Conservation (phyloP, 352 stramenopile species). For the Peronospora tabacina region DNA sequence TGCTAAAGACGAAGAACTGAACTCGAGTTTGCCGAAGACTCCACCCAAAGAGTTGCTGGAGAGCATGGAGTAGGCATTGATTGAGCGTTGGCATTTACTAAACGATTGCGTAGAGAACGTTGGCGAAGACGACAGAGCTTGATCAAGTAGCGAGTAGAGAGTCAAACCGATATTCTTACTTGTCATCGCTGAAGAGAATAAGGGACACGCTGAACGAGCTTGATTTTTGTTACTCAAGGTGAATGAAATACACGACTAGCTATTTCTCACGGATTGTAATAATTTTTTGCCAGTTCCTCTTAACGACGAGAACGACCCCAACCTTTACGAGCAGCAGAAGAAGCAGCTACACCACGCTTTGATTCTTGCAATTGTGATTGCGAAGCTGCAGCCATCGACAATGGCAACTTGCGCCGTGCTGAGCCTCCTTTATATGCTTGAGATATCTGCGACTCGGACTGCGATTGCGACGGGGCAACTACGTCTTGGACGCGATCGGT, state of each 20-base stretch:
- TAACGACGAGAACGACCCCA: constrained; percentile 62
- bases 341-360: constrained; percentile 12
- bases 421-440: constrained; percentile 14
- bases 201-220: neutral
- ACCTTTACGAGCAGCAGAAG: constrained; percentile 42
- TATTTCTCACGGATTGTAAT: neutral
- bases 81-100: constrained; percentile 4
- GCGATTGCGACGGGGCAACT: constrained; percentile 24
- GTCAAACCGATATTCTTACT: neutral
- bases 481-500: constrained; percentile 10
- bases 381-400: constrained; percentile 60
- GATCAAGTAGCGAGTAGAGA: neutral
- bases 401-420: constrained; percentile 56
- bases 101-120: constrained; percentile 2
- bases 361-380: constrained; percentile 35
- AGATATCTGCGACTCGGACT: constrained; percentile 39
- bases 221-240: constrained; percentile 3
- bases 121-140: neutral
- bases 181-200: neutral
- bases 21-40: constrained; percentile 65
- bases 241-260: constrained; percentile 18
- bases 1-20: constrained; percentile 65
- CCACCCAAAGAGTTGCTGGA: constrained; percentile 51
- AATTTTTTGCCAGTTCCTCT: constrained; percentile 4
- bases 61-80: constrained; percentile 22